Evolutionary conservation across 495 filamentous ascomycete species (phyloP), one percentile per base, ranked within the genome.

Genomic region (Hyaloscypha hepaticicola): DNA sequence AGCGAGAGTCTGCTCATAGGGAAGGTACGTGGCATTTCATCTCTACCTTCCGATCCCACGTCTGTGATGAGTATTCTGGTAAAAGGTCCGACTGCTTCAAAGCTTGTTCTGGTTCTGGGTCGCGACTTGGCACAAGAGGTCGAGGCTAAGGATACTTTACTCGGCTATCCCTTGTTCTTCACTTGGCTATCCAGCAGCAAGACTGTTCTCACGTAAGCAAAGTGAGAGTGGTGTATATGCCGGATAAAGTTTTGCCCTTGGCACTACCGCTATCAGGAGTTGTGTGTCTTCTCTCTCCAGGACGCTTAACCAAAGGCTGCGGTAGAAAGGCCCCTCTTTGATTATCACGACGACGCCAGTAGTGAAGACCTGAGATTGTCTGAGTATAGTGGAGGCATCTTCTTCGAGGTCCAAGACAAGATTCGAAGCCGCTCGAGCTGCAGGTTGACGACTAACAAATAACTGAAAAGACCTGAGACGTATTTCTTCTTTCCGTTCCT

Each of bases 391-490:
- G 7, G 62, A 68, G 69, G 57, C 55, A 64, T 14, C 26, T 45
- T 25, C 41, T 48, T 16, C 34, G 19, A 56, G 29, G 9, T 62
- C 41, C 60, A 16, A 25, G 48, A 19, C 4, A 19, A 48, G 61
- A 66, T 73, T 65, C 71, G 64, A 75, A 79, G 69, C 77, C 77
- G 77, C 71, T 66, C 60, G 63, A 67, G 72, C 63, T 66, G 74
- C 76, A 79, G 74, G 68, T 65, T 79, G 79, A 79, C 67, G 75
- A 75, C 68, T 70, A 60, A 63, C 60, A 70, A 70, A 73, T n/a
- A 76, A 81, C 80, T 83, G 80, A 83, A 82, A 83, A 83, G 80
- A 83, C 75, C 79, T 83, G 80, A 83, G 79, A 78, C 77, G 48
- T 49, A 31, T 66, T 31, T 50, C 3, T 29, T 34, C 16, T 33